These are phyloP conservation scores for Ambrosia artemisiifolia DNA, from an alignment of 129 eudicot genomes.

Conservation along the genomic window DNA sequence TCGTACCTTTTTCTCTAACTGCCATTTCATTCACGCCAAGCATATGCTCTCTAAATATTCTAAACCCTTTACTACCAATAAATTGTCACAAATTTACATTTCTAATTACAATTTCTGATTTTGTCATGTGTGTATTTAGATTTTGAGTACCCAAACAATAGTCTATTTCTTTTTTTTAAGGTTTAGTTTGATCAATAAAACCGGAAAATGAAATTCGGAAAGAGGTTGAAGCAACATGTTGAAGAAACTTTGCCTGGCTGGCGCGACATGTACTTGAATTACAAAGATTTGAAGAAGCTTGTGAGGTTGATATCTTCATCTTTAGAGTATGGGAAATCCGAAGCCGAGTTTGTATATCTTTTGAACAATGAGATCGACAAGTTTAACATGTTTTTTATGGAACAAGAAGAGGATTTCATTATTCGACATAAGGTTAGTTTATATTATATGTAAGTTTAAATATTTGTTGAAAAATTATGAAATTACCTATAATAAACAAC, in stretches of 20 bases:
- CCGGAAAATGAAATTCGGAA: slow-evolving; percentile 74
- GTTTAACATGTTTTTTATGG: slow-evolving; percentile 76
- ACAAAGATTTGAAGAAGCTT: slow-evolving; percentile 75
- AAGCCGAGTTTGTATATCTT: slow-evolving; percentile 65
- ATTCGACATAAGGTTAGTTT: slow-evolving; percentile 70
- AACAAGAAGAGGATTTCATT: slow-evolving; percentile 88
- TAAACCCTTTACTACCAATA: slow-evolving; percentile 32
- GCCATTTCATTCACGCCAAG: slow-evolving; percentile 82
- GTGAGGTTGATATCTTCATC: slow-evolving; percentile 62
- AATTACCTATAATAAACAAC: not conserved
- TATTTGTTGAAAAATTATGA: not conserved
- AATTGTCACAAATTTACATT: slow-evolving; percentile 22
- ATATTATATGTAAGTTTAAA: slow-evolving; percentile 15
- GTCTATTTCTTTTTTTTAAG: not conserved
- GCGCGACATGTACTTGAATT: slow-evolving; percentile 71
- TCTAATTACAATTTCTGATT: slow-evolving; percentile 2
- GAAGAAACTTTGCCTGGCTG: slow-evolving; percentile 78
- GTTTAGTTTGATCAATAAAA: slow-evolving; percentile 8
- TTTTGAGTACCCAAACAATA: slow-evolving; percentile 1
- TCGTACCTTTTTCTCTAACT: slow-evolving; percentile 42
- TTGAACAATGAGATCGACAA: slow-evolving; percentile 86
- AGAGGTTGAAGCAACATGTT: slow-evolving; percentile 75
- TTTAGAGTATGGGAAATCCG: slow-evolving; percentile 39
- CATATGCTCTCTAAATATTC: slow-evolving; percentile 90
- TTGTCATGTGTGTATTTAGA: slow-evolving; percentile 16